These are phyloP conservation scores for Aspergillus ostianus DNA, from an alignment of 495 filamentous ascomycete genomes.

Conservation along the genomic window DNA sequence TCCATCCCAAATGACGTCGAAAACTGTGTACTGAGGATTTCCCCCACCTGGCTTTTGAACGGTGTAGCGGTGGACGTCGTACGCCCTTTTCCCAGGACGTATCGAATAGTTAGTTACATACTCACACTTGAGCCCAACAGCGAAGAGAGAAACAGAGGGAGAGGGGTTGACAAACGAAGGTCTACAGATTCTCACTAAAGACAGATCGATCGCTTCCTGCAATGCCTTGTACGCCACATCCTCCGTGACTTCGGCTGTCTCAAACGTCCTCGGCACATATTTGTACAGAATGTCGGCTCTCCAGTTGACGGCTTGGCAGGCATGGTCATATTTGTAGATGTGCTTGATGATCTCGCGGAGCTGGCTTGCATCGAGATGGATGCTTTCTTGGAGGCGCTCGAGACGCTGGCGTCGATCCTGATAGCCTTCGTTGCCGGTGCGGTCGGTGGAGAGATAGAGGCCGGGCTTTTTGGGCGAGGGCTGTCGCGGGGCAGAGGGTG, in stretches of 20 bases:
- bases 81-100: background rate
- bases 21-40: background rate
- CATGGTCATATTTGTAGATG: background rate
- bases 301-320: background rate
- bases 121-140: no score
- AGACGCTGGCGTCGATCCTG: background rate
- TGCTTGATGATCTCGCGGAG: background rate
- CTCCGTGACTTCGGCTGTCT: background rate
- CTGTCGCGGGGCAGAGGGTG: no score
- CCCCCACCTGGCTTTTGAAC: background rate
- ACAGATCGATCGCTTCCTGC: background rate
- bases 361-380: background rate
- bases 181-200: background rate
- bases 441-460: background rate
- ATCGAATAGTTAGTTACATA: no score
- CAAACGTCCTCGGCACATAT: background rate
- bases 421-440: background rate
- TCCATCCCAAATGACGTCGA: background rate
- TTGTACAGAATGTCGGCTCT: background rate
- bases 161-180: background rate
- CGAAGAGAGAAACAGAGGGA: background rate
- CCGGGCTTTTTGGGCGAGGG: background rate
- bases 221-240: background rate
- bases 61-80: background rate
- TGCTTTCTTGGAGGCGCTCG: background rate